These are phyloP conservation scores for Mortierella sp. DNA, from an alignment of 371 early-diverging fungal genomes.

Conservation along the genomic window DNA sequence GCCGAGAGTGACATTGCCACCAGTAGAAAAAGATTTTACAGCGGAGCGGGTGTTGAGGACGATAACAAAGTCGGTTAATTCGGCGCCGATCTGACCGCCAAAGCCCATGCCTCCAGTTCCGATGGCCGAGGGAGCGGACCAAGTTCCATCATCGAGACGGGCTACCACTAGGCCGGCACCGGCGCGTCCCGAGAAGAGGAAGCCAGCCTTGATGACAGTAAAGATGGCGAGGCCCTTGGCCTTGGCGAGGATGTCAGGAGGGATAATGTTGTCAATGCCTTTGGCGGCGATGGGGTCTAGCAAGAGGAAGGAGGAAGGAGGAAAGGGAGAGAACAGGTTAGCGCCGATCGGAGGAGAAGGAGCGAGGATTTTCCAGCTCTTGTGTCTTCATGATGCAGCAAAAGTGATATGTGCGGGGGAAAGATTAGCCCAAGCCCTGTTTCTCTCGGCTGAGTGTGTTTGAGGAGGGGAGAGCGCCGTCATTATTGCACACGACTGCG, in stretches of 20 bases:
- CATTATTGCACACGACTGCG: no score
- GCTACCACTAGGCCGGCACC: constrained; percentile 97
- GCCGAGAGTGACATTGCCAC: constrained; percentile 93
- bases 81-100: constrained; percentile 96
- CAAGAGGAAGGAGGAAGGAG: neutral
- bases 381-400: neutral
- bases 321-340: neutral
- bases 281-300: constrained; percentile 66
- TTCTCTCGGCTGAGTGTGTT: no score
- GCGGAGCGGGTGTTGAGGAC: constrained; percentile 87
- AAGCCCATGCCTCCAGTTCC: constrained; percentile 85
- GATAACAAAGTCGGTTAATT: constrained; percentile 95
- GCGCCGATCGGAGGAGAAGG: neutral
- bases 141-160: constrained; percentile 59
- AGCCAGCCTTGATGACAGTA: constrained; percentile 93
- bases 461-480: no score
- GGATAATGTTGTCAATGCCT: constrained; percentile 81
- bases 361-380: neutral
- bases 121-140: constrained; percentile 86
- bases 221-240: constrained; percentile 94
- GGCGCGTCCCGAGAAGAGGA: constrained; percentile 89
- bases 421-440: neutral
- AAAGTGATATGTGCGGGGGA: neutral
- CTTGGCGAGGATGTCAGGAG: constrained; percentile 70
- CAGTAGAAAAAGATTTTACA: constrained; percentile 89